phyloP scores from a whole-genome alignment of 2,329 filamentous ascomycete genomes.

The Trichoderma harzianum region DNA sequence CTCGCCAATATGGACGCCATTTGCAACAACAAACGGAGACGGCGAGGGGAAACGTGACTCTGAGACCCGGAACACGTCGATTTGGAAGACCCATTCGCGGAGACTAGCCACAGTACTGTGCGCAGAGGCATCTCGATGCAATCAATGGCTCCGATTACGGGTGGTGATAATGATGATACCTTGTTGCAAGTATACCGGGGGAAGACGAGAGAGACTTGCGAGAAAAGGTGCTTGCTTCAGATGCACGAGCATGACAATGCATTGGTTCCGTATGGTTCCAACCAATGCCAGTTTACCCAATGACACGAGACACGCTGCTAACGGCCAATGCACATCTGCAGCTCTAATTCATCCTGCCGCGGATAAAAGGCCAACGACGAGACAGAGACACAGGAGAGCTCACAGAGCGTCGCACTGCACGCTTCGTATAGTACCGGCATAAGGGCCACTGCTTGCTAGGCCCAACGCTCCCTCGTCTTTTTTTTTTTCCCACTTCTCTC shows the following conservation, averaged over 20 bases:
- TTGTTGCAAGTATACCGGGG: too few relatives aligned
- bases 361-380: not conserved
- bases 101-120: too few relatives aligned
- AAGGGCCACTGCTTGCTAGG: not conserved
- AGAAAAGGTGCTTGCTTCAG: not conserved
- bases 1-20: too few relatives aligned
- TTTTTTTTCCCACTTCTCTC: not conserved
- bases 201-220: too few relatives aligned
- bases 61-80: too few relatives aligned
- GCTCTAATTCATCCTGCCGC: not conserved
- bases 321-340: not conserved
- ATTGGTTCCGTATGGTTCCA: not conserved
- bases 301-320: not conserved
- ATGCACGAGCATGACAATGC: not conserved
- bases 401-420: not conserved
- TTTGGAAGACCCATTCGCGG: too few relatives aligned
- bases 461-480: not conserved
- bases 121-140: too few relatives aligned
- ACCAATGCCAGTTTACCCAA: not conserved
- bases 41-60: too few relatives aligned
- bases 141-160: too few relatives aligned
- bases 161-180: too few relatives aligned
- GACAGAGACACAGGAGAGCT: not conserved
- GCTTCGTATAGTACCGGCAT: not conserved
- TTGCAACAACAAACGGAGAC: too few relatives aligned